Evolutionary conservation across 192 early-diverging fungal genomes (phyloP).

Genomic region (Dissophora ornata): DNA sequence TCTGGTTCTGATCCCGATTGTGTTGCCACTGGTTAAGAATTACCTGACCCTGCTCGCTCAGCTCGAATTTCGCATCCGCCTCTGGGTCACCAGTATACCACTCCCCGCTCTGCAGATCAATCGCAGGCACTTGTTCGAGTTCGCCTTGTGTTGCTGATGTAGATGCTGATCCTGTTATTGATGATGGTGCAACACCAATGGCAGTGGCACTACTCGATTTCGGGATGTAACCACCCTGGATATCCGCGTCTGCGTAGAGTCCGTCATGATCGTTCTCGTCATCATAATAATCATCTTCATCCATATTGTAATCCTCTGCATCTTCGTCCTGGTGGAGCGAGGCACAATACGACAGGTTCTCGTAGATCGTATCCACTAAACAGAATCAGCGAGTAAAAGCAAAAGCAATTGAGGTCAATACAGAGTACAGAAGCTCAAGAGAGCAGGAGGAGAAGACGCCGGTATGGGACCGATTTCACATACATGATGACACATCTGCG

Average conservation of each 20-base stretch:
- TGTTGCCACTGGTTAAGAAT: constrained; percentile 30
- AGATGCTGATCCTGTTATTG: neutral
- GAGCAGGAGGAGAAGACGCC: neutral
- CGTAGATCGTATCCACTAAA: constrained; percentile 75
- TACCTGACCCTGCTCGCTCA: constrained; percentile 56
- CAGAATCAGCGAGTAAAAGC: too few species aligned
- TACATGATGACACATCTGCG: constrained; percentile 65
- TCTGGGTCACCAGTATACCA: constrained; percentile 49
- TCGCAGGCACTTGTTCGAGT: constrained; percentile 27
- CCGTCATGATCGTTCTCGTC: constrained; percentile 46
- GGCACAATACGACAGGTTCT: constrained; percentile 73
- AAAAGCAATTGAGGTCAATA: too few species aligned
- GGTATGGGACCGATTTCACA: neutral
- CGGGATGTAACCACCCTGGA: constrained; percentile 49
- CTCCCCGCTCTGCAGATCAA: constrained; percentile 46
- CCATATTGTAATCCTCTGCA: constrained; percentile 54
- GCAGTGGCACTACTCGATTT: constrained; percentile 33
- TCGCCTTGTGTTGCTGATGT: too few species aligned
- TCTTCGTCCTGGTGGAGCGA: constrained; percentile 75
- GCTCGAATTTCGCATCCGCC: constrained; percentile 41
- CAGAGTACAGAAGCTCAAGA: too few species aligned
- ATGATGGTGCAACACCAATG: constrained; percentile 13
- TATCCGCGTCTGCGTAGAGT: constrained; percentile 46
- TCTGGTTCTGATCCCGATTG: constrained; percentile 10
- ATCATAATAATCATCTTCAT: constrained; percentile 36